Conservation (phyloP, 2,329 filamentous ascomycete genomes). For the Endothia cerciana region DNA sequence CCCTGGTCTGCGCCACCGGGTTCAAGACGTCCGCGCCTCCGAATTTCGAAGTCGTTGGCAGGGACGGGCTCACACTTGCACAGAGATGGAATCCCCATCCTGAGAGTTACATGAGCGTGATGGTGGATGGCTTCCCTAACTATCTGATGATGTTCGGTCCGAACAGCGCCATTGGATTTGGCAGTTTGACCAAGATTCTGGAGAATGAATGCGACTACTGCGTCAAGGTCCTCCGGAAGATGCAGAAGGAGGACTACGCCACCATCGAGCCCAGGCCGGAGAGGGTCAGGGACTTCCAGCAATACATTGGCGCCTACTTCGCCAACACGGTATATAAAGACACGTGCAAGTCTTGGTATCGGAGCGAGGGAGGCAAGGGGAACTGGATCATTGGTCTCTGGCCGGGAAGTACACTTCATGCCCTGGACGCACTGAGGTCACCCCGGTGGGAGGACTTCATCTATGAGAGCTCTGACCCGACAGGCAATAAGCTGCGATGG, state of each 20-base stretch:
- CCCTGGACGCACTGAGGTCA: slow-evolving; percentile 45
- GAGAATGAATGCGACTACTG: slow-evolving; percentile 55
- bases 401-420: slow-evolving; percentile 50
- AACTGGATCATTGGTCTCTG: slow-evolving; percentile 47
- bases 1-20: slow-evolving; percentile 52
- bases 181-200: slow-evolving; percentile 50
- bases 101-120: slow-evolving; percentile 50
- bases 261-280: slow-evolving; percentile 48
- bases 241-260: slow-evolving; percentile 51
- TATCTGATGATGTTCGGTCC: slow-evolving; percentile 54
- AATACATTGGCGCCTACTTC: slow-evolving; percentile 53
- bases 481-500: slow-evolving; percentile 43
- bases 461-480: slow-evolving; percentile 40
- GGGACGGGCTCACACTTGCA: slow-evolving; percentile 41
- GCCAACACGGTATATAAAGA: slow-evolving; percentile 52
- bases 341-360: slow-evolving; percentile 59
- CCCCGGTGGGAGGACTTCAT: slow-evolving; percentile 53
- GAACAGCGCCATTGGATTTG: slow-evolving; percentile 52
- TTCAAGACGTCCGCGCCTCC: slow-evolving; percentile 45
- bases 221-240: slow-evolving; percentile 49
- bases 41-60: slow-evolving; percentile 47
- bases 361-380: slow-evolving; percentile 46
- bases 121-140: slow-evolving; percentile 54
- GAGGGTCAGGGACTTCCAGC: slow-evolving; percentile 50
- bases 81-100: slow-evolving; percentile 45